A percentile compares a stretch with the other conserved stretches of the same genome.
Conservation (phyloP, 2,329 filamentous ascomycete genomes). For the Stylonectria norvegica region DNA sequence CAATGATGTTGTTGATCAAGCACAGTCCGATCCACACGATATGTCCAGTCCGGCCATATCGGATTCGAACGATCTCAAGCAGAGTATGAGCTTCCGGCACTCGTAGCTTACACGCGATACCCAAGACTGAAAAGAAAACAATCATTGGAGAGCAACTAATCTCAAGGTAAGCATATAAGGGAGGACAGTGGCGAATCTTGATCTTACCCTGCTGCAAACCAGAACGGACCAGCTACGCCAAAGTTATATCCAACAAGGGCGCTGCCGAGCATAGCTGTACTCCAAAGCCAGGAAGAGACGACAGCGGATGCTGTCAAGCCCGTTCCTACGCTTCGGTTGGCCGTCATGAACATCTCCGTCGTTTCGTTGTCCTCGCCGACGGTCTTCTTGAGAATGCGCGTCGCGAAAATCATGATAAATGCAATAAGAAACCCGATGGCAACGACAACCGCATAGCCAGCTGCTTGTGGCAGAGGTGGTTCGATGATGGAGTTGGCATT, state of each 20-base stretch:
- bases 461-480: slow-evolving; percentile 28
- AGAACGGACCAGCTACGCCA: slow-evolving; percentile 54
- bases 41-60: slow-evolving; percentile 47
- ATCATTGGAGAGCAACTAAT: slow-evolving; percentile 50
- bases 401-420: slow-evolving; percentile 45
- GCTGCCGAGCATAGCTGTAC: slow-evolving; percentile 49
- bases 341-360: slow-evolving; percentile 56
- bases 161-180: no score
- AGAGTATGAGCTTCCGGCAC: slow-evolving; percentile 53
- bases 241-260: slow-evolving; percentile 51
- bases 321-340: slow-evolving; percentile 48
- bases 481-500: slow-evolving; percentile 12
- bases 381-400: slow-evolving; percentile 44
- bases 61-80: slow-evolving; percentile 50
- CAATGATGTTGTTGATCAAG: slow-evolving; percentile 53
- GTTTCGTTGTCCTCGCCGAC: slow-evolving; percentile 50
- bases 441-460: slow-evolving; percentile 33
- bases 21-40: slow-evolving; percentile 51
- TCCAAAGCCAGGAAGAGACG: slow-evolving; percentile 54
- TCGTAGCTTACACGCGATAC: slow-evolving; percentile 50
- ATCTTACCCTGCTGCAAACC: slow-evolving; percentile 50
- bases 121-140: slow-evolving; percentile 50
- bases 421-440: slow-evolving; percentile 34
- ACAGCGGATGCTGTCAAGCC: slow-evolving; percentile 52
- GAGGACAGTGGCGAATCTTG: no score